Evolutionary conservation across 2,329 filamentous ascomycete species (phyloP), one percentile per base, ranked within the genome.

Genomic region (Fusarium sp.): DNA sequence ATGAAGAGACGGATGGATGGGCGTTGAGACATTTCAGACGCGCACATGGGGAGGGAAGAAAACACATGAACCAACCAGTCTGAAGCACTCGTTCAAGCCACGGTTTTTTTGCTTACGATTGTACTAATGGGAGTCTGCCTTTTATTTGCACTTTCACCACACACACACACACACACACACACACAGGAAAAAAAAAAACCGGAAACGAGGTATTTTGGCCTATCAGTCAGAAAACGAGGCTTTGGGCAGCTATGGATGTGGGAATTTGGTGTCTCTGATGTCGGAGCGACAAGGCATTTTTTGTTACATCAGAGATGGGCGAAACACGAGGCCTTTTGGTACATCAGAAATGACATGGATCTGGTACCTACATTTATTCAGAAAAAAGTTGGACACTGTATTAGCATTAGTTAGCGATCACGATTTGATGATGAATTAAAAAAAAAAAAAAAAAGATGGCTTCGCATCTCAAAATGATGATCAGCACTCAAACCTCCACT

Each of bases 401-500:
- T n/a, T 58, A 64, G 62, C 66, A 73, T 71, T 55, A 51, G 46
- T 71, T 55, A 51, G 46, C 31, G 11, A 40, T 38, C 31, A 60
- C 14, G 38, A 59, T 61, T 60, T 60, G 42, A 72, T 55, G 64
- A 64, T 58, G 58, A 61, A 63, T 22, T 55, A n/a, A 38, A 60
- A 64, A 10, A 33, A 55, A 61, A 63, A n/a, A 49, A n/a, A 38
- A 60, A 64, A 10, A 33, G 62, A 64, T 64, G 62, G 62, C 17
- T 27, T 40, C 62, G 62, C 62, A 46, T 46, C 62, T 61, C n/a
- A 29, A n/a, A 51, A 24, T 12, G 33, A 31, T 66, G 33, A 31
- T 66, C 27, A 74, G 27, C 73, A 77, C 33, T 72, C 62, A 61
- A 78, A 77, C 42, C 38, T 66, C 74, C 75, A 77, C 17, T 69